Conservation (phyloP, 768 basidiomycete genomes). For the Boletus rubescentipes region DNA sequence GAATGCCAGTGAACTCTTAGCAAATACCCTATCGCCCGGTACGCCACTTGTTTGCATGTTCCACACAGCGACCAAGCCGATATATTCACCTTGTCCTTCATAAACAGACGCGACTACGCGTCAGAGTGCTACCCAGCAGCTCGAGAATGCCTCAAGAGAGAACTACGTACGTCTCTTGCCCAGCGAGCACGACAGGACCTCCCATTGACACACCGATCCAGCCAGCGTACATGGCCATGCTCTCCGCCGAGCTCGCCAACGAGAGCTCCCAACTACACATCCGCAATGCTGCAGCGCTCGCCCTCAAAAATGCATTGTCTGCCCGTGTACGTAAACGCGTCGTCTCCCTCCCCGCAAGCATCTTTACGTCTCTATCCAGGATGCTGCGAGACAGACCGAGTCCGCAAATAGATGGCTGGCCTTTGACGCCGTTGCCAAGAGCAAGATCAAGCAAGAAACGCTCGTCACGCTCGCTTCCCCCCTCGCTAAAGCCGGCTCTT, state of each 20-base stretch:
- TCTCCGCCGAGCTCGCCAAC: constrained; percentile 81
- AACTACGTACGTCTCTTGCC: constrained; percentile 76
- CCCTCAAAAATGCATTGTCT: constrained; percentile 91
- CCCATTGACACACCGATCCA: constrained; percentile 36
- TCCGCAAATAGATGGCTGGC: constrained; percentile 79
- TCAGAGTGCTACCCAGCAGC: constrained; percentile 87
- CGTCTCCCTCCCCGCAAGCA: constrained; percentile 9
- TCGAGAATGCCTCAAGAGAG: constrained; percentile 81
- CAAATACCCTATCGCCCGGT: constrained; percentile 92
- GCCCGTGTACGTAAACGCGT: constrained; percentile 69
- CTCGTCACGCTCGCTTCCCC: constrained; percentile 80
- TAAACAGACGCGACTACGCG: constrained; percentile 80
- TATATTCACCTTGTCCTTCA: constrained; percentile 19
- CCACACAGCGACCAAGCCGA: constrained; percentile 37
- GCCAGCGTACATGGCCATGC: constrained; percentile 92
- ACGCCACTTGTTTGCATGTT: constrained; percentile 34
- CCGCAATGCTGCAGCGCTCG: constrained; percentile 94
- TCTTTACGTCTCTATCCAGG: constrained; percentile 47
- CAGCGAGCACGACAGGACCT: background rate
- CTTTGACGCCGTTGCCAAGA: constrained; percentile 64
- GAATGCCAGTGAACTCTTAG: constrained; percentile 89
- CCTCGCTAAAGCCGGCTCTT: constrained; percentile 70
- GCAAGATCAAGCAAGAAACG: constrained; percentile 85
- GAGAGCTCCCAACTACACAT: constrained; percentile 69
- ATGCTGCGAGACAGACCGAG: constrained; percentile 69